These are phyloP conservation scores for Musa acuminata DNA, from an alignment of 176 grass and related monocot genomes.

Conservation along the genomic window DNA sequence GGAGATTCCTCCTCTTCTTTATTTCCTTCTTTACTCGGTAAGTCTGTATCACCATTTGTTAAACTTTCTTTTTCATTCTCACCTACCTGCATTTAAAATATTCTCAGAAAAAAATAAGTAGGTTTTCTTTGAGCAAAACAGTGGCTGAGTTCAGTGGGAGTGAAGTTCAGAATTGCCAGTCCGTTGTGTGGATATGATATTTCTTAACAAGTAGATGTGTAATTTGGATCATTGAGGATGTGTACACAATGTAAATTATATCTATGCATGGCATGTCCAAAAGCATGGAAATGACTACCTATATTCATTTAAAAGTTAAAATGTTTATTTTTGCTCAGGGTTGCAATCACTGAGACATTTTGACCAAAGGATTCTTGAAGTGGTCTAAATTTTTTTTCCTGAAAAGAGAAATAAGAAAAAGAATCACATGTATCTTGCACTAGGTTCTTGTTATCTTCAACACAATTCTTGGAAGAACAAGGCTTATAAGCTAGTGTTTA, in stretches of 20 bases:
- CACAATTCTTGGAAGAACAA: background rate
- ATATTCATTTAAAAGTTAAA: conserved; percentile 6
- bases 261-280: background rate
- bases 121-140: too few species aligned
- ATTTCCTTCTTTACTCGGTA: conserved; percentile 30
- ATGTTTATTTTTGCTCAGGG: background rate
- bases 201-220: background rate
- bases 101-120: background rate
- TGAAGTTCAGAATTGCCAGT: background rate
- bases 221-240: background rate
- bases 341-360: background rate
- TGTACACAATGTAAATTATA: background rate
- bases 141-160: background rate
- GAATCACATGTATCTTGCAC: background rate
- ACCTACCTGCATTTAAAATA: conserved; percentile 29
- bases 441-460: background rate
- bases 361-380: background rate
- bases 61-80: conserved; percentile 33
- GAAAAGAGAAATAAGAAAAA: background rate
- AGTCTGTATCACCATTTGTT: conserved; percentile 32
- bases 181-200: background rate
- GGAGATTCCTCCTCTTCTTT: conserved; percentile 64
- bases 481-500: background rate
- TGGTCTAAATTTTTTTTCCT: background rate
- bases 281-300: background rate